Evolutionary conservation across 1,139 yeast genomes (phyloP), one percentile per base, ranked within the genome.

Genomic region (Meyerozyma athensensis): DNA sequence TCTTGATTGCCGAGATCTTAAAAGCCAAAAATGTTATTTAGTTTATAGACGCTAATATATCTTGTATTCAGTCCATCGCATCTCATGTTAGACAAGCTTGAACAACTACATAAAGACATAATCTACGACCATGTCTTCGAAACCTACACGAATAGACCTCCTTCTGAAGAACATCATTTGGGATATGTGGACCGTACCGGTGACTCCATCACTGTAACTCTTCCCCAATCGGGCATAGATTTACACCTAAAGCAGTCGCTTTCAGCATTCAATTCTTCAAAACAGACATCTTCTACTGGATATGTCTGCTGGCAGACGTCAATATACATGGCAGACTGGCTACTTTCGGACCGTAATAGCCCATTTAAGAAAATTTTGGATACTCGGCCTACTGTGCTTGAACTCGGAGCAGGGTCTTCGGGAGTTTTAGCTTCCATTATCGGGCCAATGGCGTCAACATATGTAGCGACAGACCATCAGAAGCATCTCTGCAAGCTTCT

Each of bases 1-100:
- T 92, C 44, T 79, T 92, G 61, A 92, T 94, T 62, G 98, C 96
- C 36, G 99, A 92, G 67, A 73, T 87, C 43, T 74, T 92, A 53
- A 66, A 76, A 45, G 92, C 92, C 39, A 87, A 84, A 69, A 74
- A 78, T 42, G 67, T 87, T 53, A 76, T 90, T 49, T 89, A 74
- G 36, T 13, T 18, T 9, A 17, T 7, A 26, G 16, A 19, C 32
- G 12, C 9, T 16, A 10, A 5, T 30, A 28, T 18, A 14, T 21
- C 18, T 21, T 10, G 21, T 30, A 17, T n/a, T 12, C 23, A 8
- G 10, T 13, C 22, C 14, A 22, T 22, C 26, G 4, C 7, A n/a
- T 22, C 12, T 22, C 7, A 22, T 22, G 26, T 9, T 22, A 22
- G 26, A 22, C 12, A 13, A 26, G 12, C 42, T 61, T 3, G 60